Conservation (phyloP, 2,329 filamentous ascomycete species). For the Verticillium tricorpus region DNA sequence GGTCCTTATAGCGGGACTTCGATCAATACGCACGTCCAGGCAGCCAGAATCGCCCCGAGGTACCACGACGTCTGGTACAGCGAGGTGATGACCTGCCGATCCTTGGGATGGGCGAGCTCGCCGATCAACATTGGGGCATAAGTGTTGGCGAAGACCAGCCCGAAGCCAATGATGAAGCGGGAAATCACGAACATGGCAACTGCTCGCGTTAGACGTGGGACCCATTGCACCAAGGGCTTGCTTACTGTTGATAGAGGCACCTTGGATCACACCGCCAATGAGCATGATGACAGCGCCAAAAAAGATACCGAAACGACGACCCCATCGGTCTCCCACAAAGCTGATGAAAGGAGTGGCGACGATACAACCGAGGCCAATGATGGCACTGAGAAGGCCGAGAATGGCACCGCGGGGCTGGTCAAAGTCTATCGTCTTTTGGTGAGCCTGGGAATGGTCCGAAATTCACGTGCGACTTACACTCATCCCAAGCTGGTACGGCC, state of each 20-base stretch:
- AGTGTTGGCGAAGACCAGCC: background rate
- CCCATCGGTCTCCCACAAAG: conserved; percentile 38
- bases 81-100: conserved; percentile 49
- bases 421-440: background rate
- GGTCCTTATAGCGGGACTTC: background rate
- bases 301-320: conserved; percentile 46
- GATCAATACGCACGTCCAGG: background rate
- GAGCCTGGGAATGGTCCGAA: background rate
- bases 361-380: background rate
- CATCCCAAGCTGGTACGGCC: background rate
- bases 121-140: conserved; percentile 26
- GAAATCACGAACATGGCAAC: conserved; percentile 2
- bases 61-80: conserved; percentile 43
- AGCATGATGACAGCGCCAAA: conserved; percentile 42
- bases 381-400: conserved; percentile 4
- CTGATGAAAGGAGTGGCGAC: background rate
- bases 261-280: conserved; percentile 44
- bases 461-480: background rate
- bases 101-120: conserved; percentile 58
- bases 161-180: background rate
- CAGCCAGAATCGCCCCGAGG: conserved; percentile 29
- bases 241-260: conserved; percentile 35
- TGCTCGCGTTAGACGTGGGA: background rate
- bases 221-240: background rate
- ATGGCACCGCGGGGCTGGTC: background rate